Evolutionary conservation across 2,329 filamentous ascomycete species (phyloP).

Genomic region (Teratosphaeria zuluensis): DNA sequence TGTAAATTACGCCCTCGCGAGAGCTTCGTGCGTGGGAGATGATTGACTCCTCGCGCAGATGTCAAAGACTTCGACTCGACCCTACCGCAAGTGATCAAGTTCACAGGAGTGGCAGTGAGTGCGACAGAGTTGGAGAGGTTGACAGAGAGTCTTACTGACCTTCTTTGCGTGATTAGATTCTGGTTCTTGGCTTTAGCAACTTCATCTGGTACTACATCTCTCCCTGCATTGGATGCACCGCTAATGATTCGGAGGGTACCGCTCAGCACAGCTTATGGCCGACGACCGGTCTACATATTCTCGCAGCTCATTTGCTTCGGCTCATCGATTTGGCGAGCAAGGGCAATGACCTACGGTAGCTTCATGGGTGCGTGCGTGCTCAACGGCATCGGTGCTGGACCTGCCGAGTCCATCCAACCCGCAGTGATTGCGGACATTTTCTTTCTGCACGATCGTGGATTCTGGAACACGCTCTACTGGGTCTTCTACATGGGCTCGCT

Average conservation of each 20-base stretch:
- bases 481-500: slow-evolving; percentile 53
- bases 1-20: slow-evolving; percentile 13
- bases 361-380: slow-evolving; percentile 55
- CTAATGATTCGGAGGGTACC: slow-evolving; percentile 37
- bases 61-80: slow-evolving; percentile 44
- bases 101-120: slow-evolving; percentile 34
- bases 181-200: slow-evolving; percentile 50
- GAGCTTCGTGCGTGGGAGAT: neutral
- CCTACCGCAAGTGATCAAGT: slow-evolving; percentile 36
- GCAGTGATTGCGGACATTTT: slow-evolving; percentile 55
- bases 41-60: slow-evolving; percentile 21
- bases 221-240: neutral
- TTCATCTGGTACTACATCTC: slow-evolving; percentile 43
- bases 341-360: slow-evolving; percentile 47
- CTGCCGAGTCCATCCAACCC: slow-evolving; percentile 53
- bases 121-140: neutral
- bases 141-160: neutral
- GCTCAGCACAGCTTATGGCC: slow-evolving; percentile 45
- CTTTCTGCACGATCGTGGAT: slow-evolving; percentile 52
- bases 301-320: slow-evolving; percentile 45
- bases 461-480: slow-evolving; percentile 54
- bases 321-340: slow-evolving; percentile 49
- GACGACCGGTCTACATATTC: slow-evolving; percentile 44
- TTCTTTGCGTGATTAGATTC: slow-evolving; percentile 30
- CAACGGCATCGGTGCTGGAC: slow-evolving; percentile 54